Percentiles rank a stretch among this genome's conserved stretches.
Conservation (phyloP, 2,329 filamentous ascomycete genomes). For the Ophiognomonia clavigignenti-juglandacearum region DNA sequence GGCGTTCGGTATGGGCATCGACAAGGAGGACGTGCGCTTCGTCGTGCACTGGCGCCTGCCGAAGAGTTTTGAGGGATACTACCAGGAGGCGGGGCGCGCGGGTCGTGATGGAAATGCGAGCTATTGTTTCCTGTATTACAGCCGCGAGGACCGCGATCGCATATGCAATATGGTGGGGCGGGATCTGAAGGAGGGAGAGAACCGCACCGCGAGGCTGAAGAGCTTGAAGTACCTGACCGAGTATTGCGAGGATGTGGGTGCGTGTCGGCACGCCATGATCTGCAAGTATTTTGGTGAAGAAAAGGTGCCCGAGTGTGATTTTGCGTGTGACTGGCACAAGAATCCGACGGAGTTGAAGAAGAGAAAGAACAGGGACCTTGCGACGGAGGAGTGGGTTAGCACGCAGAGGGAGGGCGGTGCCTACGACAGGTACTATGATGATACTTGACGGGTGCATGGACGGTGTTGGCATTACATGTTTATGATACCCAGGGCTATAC, state of each 20-base stretch:
- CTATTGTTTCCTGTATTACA: constrained; percentile 87
- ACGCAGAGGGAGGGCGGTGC: constrained; percentile 55
- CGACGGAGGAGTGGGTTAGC: constrained; percentile 58
- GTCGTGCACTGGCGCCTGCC: constrained; percentile 93
- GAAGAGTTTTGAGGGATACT: constrained; percentile 92
- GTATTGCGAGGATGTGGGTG: constrained; percentile 74
- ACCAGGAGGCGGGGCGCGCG: constrained; percentile 90
- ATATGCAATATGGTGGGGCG: constrained; percentile 54
- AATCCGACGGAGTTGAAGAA: constrained; percentile 53
- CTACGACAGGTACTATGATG: constrained; percentile 53
- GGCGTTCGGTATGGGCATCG: constrained; percentile 96
- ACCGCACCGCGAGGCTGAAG: constrained; percentile 48
- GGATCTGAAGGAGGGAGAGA: constrained; percentile 37
- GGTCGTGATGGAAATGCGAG: constrained; percentile 85
- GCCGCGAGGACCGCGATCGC: constrained; percentile 77
- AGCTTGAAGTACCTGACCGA: constrained; percentile 65
- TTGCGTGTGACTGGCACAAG: constrained; percentile 76
- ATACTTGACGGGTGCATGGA: constrained; percentile 22
- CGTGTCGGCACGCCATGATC: constrained; percentile 73
- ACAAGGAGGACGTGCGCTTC: constrained; percentile 91
- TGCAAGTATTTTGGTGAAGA: constrained; percentile 73
- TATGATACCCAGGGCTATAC: constrained; percentile 13
- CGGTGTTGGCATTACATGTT: background rate
- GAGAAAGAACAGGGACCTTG: constrained; percentile 51
- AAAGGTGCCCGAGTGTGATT: constrained; percentile 57